Base-by-base conservation (phyloP, 768 basidiomycete genomes). In the Macrolepiota fuliginosa region DNA sequence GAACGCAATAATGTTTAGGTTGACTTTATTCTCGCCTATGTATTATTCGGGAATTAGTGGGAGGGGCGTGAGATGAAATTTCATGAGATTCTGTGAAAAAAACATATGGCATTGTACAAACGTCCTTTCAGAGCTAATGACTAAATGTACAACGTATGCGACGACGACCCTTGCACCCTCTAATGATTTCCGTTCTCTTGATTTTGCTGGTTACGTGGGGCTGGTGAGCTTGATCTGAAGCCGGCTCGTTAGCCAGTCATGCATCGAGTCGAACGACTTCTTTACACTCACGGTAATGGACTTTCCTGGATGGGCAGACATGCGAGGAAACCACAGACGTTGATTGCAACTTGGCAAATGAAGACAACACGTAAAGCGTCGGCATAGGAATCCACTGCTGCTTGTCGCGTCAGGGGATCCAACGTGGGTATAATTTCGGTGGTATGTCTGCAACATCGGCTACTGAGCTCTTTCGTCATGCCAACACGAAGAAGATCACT, bases 301-400 rank as follows among this genome's bases (percentile, higher is more conserved):
- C 85, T 87, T 70, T 91, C 91, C 75, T 91, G 83, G 54, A 95
- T 91, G 6, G 90, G 88, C 65, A 92, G 68, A 70, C 85, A 87
- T 47, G 83, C 80, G 62, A 94, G 74, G 70, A 93, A 83, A 42
- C 82, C 81, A 62, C 91, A 69, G 69, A 91, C 65, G 64, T 87
- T 88, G 65, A 89, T 76, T 32, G 81, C 87, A 56, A 82, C 79
- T 69, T 94, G 92, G 68, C 86, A 88, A 62, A 92, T 85, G 78
- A 95, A 96, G 62, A 93, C 91, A 65, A 85, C 85, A 69, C 83
- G 87, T 68, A 95, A 78, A 62, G 93, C 90, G 69, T 86, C 83
- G 50, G 86, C 86, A 74, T 94, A 96, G 1, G 91, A 91, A 64
- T 85, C 81, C 58, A 91, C 79, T 7, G 92, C 94, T 54, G 84